Conservation (phyloP, 768 basidiomycete genomes). For the Chiua virens region DNA sequence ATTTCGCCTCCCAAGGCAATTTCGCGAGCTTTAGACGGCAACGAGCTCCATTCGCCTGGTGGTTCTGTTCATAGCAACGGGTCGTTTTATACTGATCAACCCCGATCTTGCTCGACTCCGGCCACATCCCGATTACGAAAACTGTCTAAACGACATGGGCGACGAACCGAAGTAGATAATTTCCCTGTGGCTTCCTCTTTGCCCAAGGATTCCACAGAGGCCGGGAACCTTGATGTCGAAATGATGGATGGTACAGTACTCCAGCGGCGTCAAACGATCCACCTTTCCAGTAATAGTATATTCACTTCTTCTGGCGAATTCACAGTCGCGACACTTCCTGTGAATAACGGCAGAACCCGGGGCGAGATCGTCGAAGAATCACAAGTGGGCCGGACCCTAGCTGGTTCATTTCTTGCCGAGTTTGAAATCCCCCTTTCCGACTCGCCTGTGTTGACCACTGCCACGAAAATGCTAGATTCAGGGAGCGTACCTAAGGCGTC, state of each 20-base stretch:
- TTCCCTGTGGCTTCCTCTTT: background rate
- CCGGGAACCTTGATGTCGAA: constrained; percentile 10
- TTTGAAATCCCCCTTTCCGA: constrained; percentile 12
- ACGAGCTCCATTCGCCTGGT: background rate
- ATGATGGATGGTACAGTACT: constrained; percentile 18
- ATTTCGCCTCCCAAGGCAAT: constrained; percentile 10
- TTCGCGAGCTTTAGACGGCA: background rate
- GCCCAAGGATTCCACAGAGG: background rate
- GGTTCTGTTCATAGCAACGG: constrained; percentile 3
- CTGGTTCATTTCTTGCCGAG: constrained; percentile 18
- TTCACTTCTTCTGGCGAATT: constrained; percentile 31
- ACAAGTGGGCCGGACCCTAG: background rate
- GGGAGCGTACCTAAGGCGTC: constrained; percentile 1
- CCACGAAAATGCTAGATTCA: background rate
- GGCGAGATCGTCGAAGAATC: background rate
- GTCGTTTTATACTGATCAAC: constrained; percentile 21
- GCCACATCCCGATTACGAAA: constrained; percentile 4
- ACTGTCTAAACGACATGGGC: background rate
- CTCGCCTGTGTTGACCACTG: constrained; percentile 2
- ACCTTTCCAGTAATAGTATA: constrained; percentile 28
- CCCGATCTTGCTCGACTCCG: constrained; percentile 31
- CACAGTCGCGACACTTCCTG: constrained; percentile 13
- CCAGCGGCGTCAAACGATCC: constrained; percentile 11
- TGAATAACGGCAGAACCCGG: background rate
- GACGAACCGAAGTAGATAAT: background rate